Percentiles rank a stretch among this genome's conserved stretches.
These are phyloP conservation scores for Alternaria metachromatica DNA, from an alignment of 2,329 filamentous ascomycete species.

Conservation along the genomic window DNA sequence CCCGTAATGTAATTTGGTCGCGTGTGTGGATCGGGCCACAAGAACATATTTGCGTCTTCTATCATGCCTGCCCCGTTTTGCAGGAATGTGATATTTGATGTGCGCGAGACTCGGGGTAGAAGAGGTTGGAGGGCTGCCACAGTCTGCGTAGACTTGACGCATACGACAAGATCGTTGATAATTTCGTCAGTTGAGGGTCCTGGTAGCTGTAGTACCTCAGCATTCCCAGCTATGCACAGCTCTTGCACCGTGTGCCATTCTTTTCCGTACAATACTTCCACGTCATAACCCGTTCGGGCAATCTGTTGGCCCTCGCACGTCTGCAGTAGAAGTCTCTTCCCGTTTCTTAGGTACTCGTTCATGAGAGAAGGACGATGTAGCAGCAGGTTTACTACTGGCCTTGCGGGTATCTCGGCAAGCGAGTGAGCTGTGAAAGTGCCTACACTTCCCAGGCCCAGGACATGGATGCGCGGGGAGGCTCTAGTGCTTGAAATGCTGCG, in stretches of 20 bases:
- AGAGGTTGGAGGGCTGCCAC: constrained; percentile 8
- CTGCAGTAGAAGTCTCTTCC: constrained; percentile 1
- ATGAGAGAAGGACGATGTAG: constrained; percentile 6
- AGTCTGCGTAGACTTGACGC: constrained; percentile 14
- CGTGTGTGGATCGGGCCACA: neutral
- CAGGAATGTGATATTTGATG: constrained; percentile 2
- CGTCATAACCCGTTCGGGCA: neutral
- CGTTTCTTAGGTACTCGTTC: neutral
- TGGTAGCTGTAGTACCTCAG: neutral
- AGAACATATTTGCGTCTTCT: constrained; percentile 3
- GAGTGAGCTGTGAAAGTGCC: constrained; percentile 11
- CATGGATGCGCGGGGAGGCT: constrained; percentile 4
- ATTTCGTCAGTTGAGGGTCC: neutral
- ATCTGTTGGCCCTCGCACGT: constrained; percentile 2
- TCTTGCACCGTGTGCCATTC: neutral
- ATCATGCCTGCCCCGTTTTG: constrained; percentile 9
- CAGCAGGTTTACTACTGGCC: constrained; percentile 1
- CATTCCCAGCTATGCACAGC: neutral
- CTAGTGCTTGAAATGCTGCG: neutral
- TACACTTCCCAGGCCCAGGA: constrained; percentile 8
- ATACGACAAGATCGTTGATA: constrained; percentile 14
- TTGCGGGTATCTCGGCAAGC: constrained; percentile 8
- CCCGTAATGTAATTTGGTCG: constrained; percentile 5
- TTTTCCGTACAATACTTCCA: constrained; percentile 1
- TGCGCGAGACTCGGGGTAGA: neutral